phyloP scores from a whole-genome alignment of 176 grass and related monocot species.

The Triticum turgidum region DNA sequence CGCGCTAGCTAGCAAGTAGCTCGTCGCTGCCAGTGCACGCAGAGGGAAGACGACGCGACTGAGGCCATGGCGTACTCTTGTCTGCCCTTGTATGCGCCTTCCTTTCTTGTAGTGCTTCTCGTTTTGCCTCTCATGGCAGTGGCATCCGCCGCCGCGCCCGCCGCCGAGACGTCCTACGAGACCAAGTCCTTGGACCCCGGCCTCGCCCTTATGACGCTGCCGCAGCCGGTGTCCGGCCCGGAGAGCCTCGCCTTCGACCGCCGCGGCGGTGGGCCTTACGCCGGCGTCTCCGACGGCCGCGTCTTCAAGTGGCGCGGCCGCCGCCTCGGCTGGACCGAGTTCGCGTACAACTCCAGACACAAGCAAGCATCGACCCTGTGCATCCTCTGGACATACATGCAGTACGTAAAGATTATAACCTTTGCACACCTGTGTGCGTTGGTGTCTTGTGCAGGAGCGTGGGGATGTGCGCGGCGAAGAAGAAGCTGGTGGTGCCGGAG shows the following conservation, averaged over 20 bases:
- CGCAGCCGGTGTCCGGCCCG: conserved; percentile 48
- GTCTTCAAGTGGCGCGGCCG: conserved; percentile 59
- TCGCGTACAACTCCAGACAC: conserved; percentile 62
- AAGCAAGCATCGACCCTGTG: background rate
- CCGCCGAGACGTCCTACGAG: background rate
- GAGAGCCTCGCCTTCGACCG: conserved; percentile 89
- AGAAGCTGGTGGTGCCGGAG: conserved; percentile 54
- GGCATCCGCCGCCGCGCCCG: background rate
- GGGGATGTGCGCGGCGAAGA: conserved; percentile 32
- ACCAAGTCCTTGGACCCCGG: conserved; percentile 39
- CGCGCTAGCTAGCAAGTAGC: background rate
- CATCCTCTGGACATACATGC: background rate
- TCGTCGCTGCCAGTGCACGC: background rate
- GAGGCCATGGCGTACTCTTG: background rate
- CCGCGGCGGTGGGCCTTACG: conserved; percentile 58
- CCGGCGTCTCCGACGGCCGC: conserved; percentile 80
- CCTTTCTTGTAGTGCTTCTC: conserved; percentile 2
- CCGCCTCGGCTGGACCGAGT: conserved; percentile 52
- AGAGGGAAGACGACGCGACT: background rate
- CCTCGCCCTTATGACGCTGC: conserved; percentile 43
- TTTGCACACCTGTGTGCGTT: background rate
- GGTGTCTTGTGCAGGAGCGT: conserved; percentile 20
- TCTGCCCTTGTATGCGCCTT: background rate
- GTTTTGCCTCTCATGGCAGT: background rate
- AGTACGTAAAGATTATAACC: no score